A percentile compares a stretch with the other conserved stretches of the same genome.
Conservation (phyloP, 2,329 filamentous ascomycete species). For the Gliomastix tumulicola region DNA sequence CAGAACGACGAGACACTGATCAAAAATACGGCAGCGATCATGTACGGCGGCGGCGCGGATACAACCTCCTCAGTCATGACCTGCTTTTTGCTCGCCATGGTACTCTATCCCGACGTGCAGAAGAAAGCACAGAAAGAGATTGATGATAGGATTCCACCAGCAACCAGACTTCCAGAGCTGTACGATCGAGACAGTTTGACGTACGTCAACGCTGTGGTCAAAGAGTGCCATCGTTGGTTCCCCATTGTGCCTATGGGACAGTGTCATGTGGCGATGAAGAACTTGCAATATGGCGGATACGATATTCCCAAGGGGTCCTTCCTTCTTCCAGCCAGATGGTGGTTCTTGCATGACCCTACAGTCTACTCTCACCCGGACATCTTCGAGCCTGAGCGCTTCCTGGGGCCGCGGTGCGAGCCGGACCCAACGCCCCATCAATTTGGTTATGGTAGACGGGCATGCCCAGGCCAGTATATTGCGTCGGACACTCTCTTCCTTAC, state of each 20-base stretch:
- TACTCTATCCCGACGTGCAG: constrained; percentile 12
- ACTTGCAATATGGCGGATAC: constrained; percentile 12
- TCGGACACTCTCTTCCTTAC: constrained; percentile 9
- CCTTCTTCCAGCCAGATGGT: constrained; percentile 16
- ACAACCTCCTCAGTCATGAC: constrained; percentile 11
- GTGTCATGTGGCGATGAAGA: constrained; percentile 24
- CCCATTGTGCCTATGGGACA: constrained; percentile 24
- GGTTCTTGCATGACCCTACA: constrained; percentile 6
- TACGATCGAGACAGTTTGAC: constrained; percentile 14
- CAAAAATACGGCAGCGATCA: constrained; percentile 6
- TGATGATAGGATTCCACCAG: constrained; percentile 15
- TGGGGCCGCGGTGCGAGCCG: constrained; percentile 3
- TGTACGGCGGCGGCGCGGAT: constrained; percentile 12
- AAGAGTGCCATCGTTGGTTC: constrained; percentile 14
- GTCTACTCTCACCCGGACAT: constrained; percentile 2
- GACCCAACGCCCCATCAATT: constrained; percentile 8
- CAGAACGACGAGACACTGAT: constrained; percentile 6
- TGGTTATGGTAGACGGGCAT: constrained; percentile 10
- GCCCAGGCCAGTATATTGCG: constrained; percentile 10
- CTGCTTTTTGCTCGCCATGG: constrained; percentile 15
- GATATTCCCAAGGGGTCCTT: constrained; percentile 17
- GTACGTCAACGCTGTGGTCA: constrained; percentile 17
- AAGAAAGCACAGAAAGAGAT: constrained; percentile 14
- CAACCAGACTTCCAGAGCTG: constrained; percentile 13
- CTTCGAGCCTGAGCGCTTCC: constrained; percentile 4